A percentile compares a stretch with the other conserved stretches of the same genome.
Conservation (phyloP, 164 flowering plant species). For the Protea cynaroides region DNA sequence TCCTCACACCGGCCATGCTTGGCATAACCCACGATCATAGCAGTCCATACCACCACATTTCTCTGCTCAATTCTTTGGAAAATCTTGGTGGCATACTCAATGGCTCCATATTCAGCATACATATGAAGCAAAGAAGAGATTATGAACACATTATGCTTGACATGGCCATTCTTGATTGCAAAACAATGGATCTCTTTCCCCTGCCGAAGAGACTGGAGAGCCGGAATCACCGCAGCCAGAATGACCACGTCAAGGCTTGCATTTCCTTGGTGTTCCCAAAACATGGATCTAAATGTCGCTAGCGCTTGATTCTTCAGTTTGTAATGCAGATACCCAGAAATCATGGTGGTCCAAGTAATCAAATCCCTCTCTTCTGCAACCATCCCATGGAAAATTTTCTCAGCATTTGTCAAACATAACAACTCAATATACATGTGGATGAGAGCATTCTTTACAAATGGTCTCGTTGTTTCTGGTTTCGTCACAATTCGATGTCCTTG, state of each 20-base stretch:
- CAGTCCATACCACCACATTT: constrained; percentile 15
- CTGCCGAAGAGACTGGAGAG: constrained; percentile 10
- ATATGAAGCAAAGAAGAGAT: constrained; percentile 10
- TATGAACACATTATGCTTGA: constrained; percentile 2
- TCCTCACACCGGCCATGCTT: constrained; percentile 11
- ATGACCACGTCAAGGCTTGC: constrained; percentile 3
- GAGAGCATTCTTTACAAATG: constrained; percentile 12
- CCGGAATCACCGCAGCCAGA: constrained; percentile 8
- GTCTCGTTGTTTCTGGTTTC: neutral
- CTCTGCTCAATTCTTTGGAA: constrained; percentile 8
- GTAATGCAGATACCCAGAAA: constrained; percentile 9
- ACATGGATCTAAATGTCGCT: constrained; percentile 9
- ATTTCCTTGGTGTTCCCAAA: neutral
- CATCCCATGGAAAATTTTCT: constrained; percentile 8
- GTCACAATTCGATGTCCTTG: neutral
- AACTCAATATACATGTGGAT: constrained; percentile 14
- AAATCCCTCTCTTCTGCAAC: neutral
- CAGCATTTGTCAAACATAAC: constrained; percentile 6
- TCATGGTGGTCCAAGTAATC: constrained; percentile 15
- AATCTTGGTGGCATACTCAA: constrained; percentile 7
- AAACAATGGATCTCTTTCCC: constrained; percentile 15
- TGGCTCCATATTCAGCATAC: constrained; percentile 13
- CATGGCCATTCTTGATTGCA: constrained; percentile 7
- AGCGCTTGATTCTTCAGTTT: constrained; percentile 4
- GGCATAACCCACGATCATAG: constrained; percentile 14